A percentile compares a stretch with the other conserved stretches of the same genome.
Conservation (phyloP, 73 alveolate species). For the Stentor coeruleus region DNA sequence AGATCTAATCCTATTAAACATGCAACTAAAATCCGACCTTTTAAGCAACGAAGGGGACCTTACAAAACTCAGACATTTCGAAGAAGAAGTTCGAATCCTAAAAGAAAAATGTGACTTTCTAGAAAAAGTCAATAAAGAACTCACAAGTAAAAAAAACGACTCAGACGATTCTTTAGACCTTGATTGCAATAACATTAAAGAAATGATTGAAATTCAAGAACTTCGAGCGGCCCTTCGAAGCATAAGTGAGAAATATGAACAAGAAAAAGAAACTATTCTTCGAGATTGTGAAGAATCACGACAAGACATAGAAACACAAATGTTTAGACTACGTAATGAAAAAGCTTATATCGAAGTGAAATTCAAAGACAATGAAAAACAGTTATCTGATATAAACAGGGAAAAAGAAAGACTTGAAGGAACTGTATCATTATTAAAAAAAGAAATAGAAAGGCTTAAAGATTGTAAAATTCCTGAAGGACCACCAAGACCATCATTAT, state of each 20-base stretch:
- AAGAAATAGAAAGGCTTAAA: neutral
- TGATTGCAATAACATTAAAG: neutral
- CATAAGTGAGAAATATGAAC: neutral
- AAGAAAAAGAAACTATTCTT: neutral
- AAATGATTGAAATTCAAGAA: neutral
- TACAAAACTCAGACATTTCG: neutral
- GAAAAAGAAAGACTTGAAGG: conserved; percentile 3
- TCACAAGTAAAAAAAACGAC: conserved; percentile 4
- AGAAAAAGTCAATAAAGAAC: neutral
- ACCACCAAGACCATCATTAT: neutral
- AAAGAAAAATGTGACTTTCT: neutral
- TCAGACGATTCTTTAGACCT: conserved; percentile 7
- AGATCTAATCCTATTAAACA: neutral
- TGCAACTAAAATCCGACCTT: neutral
- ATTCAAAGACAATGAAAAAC: neutral
- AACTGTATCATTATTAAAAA: no score
- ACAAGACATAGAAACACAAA: neutral
- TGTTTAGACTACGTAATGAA: neutral
- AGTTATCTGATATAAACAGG: neutral
- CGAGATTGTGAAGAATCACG: neutral
- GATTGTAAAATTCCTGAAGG: neutral
- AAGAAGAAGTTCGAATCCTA: neutral
- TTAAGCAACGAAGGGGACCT: neutral
- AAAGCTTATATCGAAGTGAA: neutral
- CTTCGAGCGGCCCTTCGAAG: neutral